Percentiles rank a stretch among this genome's conserved stretches.
Conservation (phyloP, 2,329 filamentous ascomycete species). For the Colletotrichum lindemuthianum region DNA sequence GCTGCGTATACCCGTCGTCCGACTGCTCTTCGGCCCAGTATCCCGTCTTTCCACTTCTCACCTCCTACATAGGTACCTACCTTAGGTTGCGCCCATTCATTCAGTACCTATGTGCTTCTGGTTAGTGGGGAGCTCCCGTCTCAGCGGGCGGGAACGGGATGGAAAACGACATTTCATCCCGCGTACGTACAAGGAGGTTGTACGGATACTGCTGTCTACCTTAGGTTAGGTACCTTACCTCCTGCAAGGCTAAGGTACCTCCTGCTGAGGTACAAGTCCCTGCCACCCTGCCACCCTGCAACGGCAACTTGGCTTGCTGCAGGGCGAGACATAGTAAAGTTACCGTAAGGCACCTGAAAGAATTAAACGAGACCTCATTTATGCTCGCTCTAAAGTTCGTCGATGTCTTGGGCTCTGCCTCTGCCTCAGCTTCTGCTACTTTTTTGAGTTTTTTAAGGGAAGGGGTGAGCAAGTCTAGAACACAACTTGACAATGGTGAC, state of each 20-base stretch:
- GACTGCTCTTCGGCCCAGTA: background rate
- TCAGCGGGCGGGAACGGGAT: constrained; percentile 4
- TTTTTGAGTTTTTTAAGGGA: too few relatives aligned
- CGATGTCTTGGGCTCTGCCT: background rate
- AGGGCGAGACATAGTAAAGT: background rate
- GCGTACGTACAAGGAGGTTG: too few relatives aligned
- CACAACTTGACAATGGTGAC: too few relatives aligned
- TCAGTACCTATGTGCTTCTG: too few relatives aligned
- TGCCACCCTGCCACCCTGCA: too few relatives aligned
- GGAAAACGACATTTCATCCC: background rate
- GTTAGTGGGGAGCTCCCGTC: constrained; percentile 7
- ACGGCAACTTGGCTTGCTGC: background rate
- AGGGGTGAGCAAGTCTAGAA: background rate
- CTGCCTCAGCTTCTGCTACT: background rate
- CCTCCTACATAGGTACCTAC: too few relatives aligned
- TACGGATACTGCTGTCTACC: too few relatives aligned
- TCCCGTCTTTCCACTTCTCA: background rate
- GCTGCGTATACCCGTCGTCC: too few relatives aligned
- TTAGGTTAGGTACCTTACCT: background rate
- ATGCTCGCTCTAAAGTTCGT: background rate
- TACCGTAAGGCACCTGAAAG: background rate
- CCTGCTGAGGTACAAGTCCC: too few relatives aligned
- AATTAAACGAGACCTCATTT: constrained; percentile 15
- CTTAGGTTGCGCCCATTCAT: too few relatives aligned
- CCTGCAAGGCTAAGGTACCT: too few relatives aligned